Conservation (phyloP, 768 basidiomycete species). For the Suillus subluteus region DNA sequence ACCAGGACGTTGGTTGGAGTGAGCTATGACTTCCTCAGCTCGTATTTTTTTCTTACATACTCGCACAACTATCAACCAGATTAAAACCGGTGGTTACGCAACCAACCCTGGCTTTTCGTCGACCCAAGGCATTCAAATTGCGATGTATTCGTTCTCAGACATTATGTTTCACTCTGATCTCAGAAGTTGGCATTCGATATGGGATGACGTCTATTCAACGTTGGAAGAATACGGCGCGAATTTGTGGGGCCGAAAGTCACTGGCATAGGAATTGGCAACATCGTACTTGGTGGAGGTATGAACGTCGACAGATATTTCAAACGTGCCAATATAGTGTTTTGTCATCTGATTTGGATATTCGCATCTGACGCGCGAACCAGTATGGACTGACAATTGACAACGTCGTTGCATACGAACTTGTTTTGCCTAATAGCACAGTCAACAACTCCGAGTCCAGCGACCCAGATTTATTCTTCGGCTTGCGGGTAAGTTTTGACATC, state of each 20-base stretch:
- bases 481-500: conserved; percentile 37
- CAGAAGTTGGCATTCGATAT: conserved; percentile 48
- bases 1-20: conserved; percentile 59
- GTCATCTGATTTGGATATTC: conserved; percentile 52
- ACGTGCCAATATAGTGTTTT: not conserved
- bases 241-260: conserved; percentile 61
- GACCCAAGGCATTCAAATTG: not conserved
- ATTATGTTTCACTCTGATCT: conserved; percentile 49
- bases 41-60: conserved; percentile 4
- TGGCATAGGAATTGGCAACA: conserved; percentile 22
- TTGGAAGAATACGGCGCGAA: conserved; percentile 52
- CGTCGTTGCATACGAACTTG: conserved; percentile 58
- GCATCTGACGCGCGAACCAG: conserved; percentile 57
- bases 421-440: conserved; percentile 55
- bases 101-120: not conserved
- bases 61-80: not conserved
- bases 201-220: conserved; percentile 68
- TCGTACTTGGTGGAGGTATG: not conserved
- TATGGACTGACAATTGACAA: conserved; percentile 60
- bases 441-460: conserved; percentile 30
- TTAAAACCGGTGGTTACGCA: not conserved
- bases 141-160: conserved; percentile 39
- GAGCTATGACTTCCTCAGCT: conserved; percentile 15
- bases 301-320: not conserved
- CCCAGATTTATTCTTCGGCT: conserved; percentile 46